Evolutionary conservation across 495 filamentous ascomycete genomes (phyloP).

Genomic region (Lindgomyces ingoldianus): DNA sequence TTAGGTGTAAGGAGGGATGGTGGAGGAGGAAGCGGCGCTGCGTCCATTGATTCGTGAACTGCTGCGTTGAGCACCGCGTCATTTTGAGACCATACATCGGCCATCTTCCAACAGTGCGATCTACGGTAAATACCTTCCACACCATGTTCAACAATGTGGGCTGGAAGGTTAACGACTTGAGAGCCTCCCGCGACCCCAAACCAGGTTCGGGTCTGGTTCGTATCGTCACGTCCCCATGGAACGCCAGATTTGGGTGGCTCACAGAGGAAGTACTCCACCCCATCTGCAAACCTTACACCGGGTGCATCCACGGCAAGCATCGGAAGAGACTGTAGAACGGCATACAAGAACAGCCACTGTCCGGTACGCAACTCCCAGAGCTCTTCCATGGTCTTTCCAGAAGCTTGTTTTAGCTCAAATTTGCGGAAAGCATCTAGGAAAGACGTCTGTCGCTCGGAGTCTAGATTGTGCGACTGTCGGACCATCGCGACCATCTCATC

Average conservation of each 20-base stretch:
- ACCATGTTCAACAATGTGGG: constrained; percentile 81
- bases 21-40: constrained; percentile 25
- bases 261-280: constrained; percentile 96
- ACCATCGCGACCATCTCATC: constrained; percentile 75
- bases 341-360: constrained; percentile 94
- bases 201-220: constrained; percentile 70
- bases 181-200: constrained; percentile 72
- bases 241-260: constrained; percentile 77
- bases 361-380: constrained; percentile 76
- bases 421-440: constrained; percentile 81
- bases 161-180: constrained; percentile 73
- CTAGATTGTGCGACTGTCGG: constrained; percentile 73
- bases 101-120: constrained; percentile 87
- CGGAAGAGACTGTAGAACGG: constrained; percentile 84
- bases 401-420: constrained; percentile 75
- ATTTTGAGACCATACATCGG: constrained; percentile 66
- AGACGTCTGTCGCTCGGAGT: constrained; percentile 59
- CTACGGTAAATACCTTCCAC: constrained; percentile 88
- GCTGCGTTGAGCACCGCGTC: constrained; percentile 38
- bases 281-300: constrained; percentile 70
- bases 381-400: constrained; percentile 70
- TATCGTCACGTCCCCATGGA: constrained; percentile 80
- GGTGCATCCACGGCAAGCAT: constrained; percentile 88
- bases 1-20: constrained; percentile 7
- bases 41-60: constrained; percentile 24